Base-by-base conservation (phyloP, 495 filamentous ascomycete genomes). In the Penicillium nucicola region DNA sequence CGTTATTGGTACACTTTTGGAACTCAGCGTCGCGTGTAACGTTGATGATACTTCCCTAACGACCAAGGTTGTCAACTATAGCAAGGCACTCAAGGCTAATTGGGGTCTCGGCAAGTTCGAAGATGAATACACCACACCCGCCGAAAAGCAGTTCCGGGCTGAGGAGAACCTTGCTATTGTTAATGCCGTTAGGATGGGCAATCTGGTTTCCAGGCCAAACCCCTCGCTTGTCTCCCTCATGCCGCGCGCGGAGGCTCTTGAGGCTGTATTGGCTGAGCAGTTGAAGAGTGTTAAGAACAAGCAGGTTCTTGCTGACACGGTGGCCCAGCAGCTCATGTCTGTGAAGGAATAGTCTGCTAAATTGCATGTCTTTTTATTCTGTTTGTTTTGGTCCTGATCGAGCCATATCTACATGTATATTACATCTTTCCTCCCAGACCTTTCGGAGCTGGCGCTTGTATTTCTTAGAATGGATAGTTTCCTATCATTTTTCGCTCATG, bases 1-100 rank as follows among this genome's bases (percentile, higher is more conserved):
- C 13, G 63, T 78, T 5, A 66, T 77, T 35, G 77, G 67, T 18
- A 58, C 71, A 3, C 48, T 78, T 20, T 54, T 80, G 30, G 69
- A 80, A 39, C 60, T 82, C 13, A 66, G 62, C 46, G 69, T 77
- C 18, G 64, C 68, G 23, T 62, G 65, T 39, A 69, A 73, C 12
- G 12, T 69, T 11, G 58, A 62, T 13, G 51, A 70, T 19, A 60
- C 64, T 13, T 65, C 75, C 50, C 47, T 61, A 10, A 56, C 42
- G 13, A 61, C 62, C 6, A 57, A 68, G n/a, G 71, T 76, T 22
- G 39, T 59, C 18, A 42, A 58, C 39, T 77, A 78, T 43, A 66
- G 58, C 7, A 54, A 57, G 37, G 72, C 69, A 50, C 57, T 79
- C 18, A 43, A 70, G 11, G 64, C 52, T 0, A 53, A 54, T 40